A percentile compares a stretch with the other conserved stretches of the same genome.
Evolutionary conservation across 164 flowering plant genomes (phyloP).

Genomic region (Macadamia integrifolia): DNA sequence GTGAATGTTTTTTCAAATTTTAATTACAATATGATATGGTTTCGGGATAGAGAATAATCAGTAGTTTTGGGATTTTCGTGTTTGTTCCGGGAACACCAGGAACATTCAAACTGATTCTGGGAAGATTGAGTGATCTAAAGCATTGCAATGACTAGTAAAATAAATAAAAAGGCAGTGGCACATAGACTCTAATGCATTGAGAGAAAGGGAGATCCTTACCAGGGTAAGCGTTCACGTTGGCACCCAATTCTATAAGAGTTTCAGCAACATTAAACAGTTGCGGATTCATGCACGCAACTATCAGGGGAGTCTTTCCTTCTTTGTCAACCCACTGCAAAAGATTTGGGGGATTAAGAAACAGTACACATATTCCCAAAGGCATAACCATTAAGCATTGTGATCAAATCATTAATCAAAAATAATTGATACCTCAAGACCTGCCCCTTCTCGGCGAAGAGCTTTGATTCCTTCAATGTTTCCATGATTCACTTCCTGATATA

Average conservation of each 20-base stretch:
- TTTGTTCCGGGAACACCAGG: too few species aligned
- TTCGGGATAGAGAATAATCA: neutral
- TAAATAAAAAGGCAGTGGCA: too few species aligned
- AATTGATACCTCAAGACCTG: constrained; percentile 54
- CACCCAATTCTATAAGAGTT: constrained; percentile 81
- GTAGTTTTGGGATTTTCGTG: too few species aligned
- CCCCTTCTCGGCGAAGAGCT: constrained; percentile 49
- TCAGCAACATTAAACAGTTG: constrained; percentile 52
- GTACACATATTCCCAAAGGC: neutral
- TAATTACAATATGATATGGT: too few species aligned
- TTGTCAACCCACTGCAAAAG: constrained; percentile 74
- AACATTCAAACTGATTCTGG: too few species aligned
- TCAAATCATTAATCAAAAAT: neutral
- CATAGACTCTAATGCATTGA: too few species aligned
- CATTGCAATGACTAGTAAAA: too few species aligned
- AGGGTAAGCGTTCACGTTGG: constrained; percentile 79
- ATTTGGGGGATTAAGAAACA: too few species aligned
- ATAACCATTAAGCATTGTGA: neutral
- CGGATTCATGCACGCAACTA: constrained; percentile 65
- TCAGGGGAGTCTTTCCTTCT: constrained; percentile 89
- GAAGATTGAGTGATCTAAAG: too few species aligned
- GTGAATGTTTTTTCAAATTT: too few species aligned
- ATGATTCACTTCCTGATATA: constrained; percentile 49
- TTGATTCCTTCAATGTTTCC: constrained; percentile 52
- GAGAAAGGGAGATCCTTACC: constrained; percentile 30